Conservation (phyloP, 768 basidiomycete species). For the Kwoniella europaea region DNA sequence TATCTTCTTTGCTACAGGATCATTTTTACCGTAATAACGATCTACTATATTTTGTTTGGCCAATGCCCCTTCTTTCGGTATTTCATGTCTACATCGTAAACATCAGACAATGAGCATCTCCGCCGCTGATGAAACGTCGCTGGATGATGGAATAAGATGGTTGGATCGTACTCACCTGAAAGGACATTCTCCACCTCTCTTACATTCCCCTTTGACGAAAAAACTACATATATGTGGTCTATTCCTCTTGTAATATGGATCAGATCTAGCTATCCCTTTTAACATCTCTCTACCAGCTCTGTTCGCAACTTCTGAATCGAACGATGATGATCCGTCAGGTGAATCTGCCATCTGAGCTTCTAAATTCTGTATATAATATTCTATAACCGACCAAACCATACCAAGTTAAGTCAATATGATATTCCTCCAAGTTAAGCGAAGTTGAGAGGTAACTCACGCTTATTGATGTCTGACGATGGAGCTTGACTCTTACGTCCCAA, state of each 20-base stretch:
- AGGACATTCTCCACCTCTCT: constrained; percentile 86
- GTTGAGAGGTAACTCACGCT: constrained; percentile 70
- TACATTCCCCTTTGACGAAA: constrained; percentile 94
- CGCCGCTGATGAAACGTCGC: neutral
- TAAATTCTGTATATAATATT: constrained; percentile 58
- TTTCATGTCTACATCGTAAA: constrained; percentile 72
- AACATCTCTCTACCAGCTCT: constrained; percentile 95
- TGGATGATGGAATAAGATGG: no score
- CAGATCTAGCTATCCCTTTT: constrained; percentile 89
- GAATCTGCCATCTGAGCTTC: constrained; percentile 64
- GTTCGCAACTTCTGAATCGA: constrained; percentile 61
- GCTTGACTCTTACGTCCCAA: constrained; percentile 79
- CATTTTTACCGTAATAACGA: constrained; percentile 87
- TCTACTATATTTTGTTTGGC: constrained; percentile 93
- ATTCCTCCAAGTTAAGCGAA: neutral
- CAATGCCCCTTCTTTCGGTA: constrained; percentile 78
- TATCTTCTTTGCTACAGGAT: constrained; percentile 93
- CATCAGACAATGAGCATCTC: neutral
- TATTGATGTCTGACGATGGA: constrained; percentile 94
- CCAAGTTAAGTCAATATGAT: neutral
- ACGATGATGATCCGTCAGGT: constrained; percentile 36
- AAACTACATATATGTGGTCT: constrained; percentile 92
- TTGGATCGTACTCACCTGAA: constrained; percentile 65
- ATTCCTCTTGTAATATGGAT: constrained; percentile 97
- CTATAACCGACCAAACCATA: constrained; percentile 20